Evolutionary conservation across 108 stramenopile species (phyloP).

Genomic region (Skeletonema marinoi): DNA sequence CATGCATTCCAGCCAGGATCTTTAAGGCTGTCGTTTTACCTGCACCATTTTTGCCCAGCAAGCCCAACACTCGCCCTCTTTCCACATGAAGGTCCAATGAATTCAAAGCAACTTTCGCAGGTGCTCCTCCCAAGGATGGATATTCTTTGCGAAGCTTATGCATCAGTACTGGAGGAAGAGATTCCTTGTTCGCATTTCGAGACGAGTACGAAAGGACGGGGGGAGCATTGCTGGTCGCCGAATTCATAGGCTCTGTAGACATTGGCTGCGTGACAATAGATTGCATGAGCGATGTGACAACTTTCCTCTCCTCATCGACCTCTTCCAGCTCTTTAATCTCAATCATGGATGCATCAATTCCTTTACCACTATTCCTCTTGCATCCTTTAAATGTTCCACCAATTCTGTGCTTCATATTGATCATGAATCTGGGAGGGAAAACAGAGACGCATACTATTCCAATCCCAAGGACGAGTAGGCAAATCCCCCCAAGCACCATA

Average conservation of each 20-base stretch:
- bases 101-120: constrained; percentile 51
- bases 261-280: constrained; percentile 13
- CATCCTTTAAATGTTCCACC: not conserved
- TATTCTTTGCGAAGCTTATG: constrained; percentile 60
- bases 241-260: not conserved
- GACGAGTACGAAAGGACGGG: constrained; percentile 17
- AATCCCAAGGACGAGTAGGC: constrained; percentile 43
- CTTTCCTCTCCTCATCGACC: constrained; percentile 26
- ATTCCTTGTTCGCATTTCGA: constrained; percentile 3
- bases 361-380: not conserved
- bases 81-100: constrained; percentile 60
- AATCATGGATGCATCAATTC: not conserved
- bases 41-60: constrained; percentile 75
- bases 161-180: constrained; percentile 51
- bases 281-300: constrained; percentile 17
- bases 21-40: constrained; percentile 78
- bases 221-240: not conserved
- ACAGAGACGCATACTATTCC: constrained; percentile 27
- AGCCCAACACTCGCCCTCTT: constrained; percentile 64
- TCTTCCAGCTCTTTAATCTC: constrained; percentile 19
- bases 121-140: constrained; percentile 47
- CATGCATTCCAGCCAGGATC: constrained; percentile 64
- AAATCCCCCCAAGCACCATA: constrained; percentile 49
- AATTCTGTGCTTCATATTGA: constrained; percentile 20
- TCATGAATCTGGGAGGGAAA: constrained; percentile 30